Base-by-base conservation (phyloP, 176 grass and related monocot species). In the Elymus sibiricus region DNA sequence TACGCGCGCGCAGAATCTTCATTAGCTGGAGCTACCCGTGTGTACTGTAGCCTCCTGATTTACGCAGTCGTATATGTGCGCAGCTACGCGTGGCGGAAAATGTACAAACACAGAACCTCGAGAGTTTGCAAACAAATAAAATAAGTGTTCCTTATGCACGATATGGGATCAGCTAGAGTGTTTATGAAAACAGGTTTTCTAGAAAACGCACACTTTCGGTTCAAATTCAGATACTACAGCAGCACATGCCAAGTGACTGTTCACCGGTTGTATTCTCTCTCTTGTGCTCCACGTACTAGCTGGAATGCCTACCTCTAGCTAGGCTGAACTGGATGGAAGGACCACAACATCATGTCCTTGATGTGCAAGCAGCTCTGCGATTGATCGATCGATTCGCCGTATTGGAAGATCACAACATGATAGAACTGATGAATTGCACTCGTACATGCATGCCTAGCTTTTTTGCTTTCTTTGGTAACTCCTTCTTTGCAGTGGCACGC, bases 311-410 rank as follows among this genome's bases (percentile, higher is more conserved):
- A 8, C 26, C 0, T 74, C 13, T 28, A 74, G 42, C 42, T 47
- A 28, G 47, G 9, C 27, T 22, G n/a, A 79, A 19, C 29, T 29
- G 29, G 29, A 29, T 29, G 25, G 31, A 84, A 64, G 83, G 61
- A 77, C 63, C 83, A 56, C 74, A 85, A 51, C 83, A 78, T 78
- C 83, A 59, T 64, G 32, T 78, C 62, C 46, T 22, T 15, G 26
- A 31, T 59, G 24, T 58, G 9, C 74, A 53, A 56, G 9, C 46
- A 38, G 49, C 49, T 29, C 65, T 19, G 25, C 58, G 40, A 53
- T n/a, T 6, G 31, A 53, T n/a, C 11, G 31, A 85, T 67, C 27
- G 9, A 68, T 70, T 35, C 71, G 26, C 28, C 40, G 71, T 27
- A 17, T 74, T 28, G 71, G 44, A 67, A 47, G 31, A 27, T 62